Percentiles rank a stretch among this genome's conserved stretches.
Evolutionary conservation across 331 rosid genomes (phyloP).

Genomic region (Cydonia oblonga): DNA sequence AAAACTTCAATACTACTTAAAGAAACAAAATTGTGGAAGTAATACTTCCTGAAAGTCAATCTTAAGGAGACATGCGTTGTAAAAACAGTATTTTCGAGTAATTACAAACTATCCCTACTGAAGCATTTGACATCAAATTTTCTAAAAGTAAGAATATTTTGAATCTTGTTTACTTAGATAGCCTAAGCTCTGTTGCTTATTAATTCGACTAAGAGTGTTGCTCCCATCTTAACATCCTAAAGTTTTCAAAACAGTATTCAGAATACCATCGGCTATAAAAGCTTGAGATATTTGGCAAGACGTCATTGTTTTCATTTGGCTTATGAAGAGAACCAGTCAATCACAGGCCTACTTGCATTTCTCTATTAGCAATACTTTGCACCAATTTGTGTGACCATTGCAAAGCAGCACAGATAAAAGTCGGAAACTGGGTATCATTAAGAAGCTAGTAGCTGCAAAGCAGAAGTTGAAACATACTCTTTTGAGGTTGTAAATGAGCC

Average conservation of each 20-base stretch:
- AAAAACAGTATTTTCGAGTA: not conserved
- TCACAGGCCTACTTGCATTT: not conserved
- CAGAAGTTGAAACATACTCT: constrained; percentile 38
- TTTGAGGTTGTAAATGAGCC: constrained; percentile 80
- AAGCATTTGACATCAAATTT: not conserved
- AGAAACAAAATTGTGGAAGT: not conserved
- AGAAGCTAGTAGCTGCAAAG: not conserved
- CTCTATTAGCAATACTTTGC: not conserved
- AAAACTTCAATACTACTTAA: not conserved
- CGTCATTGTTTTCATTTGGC: not conserved
- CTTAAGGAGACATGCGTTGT: no score
- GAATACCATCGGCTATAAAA: not conserved
- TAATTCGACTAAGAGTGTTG: not conserved
- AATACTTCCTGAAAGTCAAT: no score
- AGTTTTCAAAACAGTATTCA: not conserved
- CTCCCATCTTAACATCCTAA: not conserved
- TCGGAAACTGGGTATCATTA: not conserved
- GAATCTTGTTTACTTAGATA: not conserved
- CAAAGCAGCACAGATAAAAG: not conserved
- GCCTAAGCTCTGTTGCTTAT: not conserved
- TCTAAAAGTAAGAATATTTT: not conserved
- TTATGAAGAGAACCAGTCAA: not conserved
- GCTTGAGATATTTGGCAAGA: not conserved
- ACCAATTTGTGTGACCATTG: not conserved
- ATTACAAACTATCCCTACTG: not conserved